Conservation (phyloP, 331 rosid species). For the Acacia pycnantha region DNA sequence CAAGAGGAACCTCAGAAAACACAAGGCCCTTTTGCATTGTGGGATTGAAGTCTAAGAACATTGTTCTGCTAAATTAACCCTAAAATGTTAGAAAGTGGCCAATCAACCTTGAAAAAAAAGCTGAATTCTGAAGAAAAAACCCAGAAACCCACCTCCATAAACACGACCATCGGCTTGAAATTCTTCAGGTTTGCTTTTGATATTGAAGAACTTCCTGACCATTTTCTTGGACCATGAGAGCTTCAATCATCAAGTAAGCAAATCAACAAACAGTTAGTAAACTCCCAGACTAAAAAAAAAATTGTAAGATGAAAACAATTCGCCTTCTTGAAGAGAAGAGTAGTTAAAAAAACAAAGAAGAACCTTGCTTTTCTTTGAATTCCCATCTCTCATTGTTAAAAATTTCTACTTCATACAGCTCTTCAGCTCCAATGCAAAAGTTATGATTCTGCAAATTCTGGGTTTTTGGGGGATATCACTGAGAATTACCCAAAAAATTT, state of each 20-base stretch:
- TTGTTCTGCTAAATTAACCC: neutral
- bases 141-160: conserved; percentile 63
- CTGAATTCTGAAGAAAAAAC: conserved; percentile 27
- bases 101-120: conserved; percentile 8
- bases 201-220: conserved; percentile 96
- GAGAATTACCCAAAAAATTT: conserved; percentile 23
- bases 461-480: conserved; percentile 36
- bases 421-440: conserved; percentile 20
- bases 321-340: conserved; percentile 28
- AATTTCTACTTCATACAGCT: conserved; percentile 70
- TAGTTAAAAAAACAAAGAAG: neutral
- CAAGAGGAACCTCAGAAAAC: conserved; percentile 18
- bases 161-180: conserved; percentile 68
- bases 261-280: conserved; percentile 45
- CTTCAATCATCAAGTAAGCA: conserved; percentile 65
- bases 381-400: conserved; percentile 84
- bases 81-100: conserved; percentile 15
- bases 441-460: conserved; percentile 27
- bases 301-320: neutral
- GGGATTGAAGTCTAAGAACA: neutral
- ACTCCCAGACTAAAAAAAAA: conserved; percentile 17
- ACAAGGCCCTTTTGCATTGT: neutral
- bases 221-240: conserved; percentile 99
- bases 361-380: conserved; percentile 93
- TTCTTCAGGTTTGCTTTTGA: conserved; percentile 84